Conservation (phyloP, 371 early-diverging fungal species). For the Fennellomyces sp. region DNA sequence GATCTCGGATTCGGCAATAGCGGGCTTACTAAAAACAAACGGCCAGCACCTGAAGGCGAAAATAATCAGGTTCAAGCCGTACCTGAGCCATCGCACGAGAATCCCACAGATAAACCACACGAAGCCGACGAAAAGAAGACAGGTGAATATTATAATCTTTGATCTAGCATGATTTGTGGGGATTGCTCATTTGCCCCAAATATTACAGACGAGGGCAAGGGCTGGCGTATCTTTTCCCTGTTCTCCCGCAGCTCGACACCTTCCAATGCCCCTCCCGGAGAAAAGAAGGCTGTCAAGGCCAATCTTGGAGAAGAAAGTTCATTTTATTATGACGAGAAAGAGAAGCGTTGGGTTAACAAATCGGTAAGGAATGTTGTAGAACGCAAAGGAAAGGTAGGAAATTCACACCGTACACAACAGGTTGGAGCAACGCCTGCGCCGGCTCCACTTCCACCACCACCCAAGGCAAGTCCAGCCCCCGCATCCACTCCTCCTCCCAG, state of each 20-base stretch:
- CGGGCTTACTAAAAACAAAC: slow-evolving; percentile 23
- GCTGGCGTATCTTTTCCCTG: slow-evolving; percentile 56
- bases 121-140: slow-evolving; percentile 23
- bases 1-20: slow-evolving; percentile 64
- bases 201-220: slow-evolving; percentile 17
- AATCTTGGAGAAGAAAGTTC: slow-evolving; percentile 69
- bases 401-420: slow-evolving; percentile 1
- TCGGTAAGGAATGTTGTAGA: too few relatives aligned
- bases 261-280: slow-evolving; percentile 31
- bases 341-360: slow-evolving; percentile 64
- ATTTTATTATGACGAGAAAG: slow-evolving; percentile 73
- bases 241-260: slow-evolving; percentile 52
- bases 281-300: slow-evolving; percentile 59
- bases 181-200: background rate
- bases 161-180: background rate
- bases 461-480: slow-evolving; percentile 14
- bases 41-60: slow-evolving; percentile 10
- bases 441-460: slow-evolving; percentile 31
- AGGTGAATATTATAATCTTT: slow-evolving; percentile 15
- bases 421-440: slow-evolving; percentile 19
- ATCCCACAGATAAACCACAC: background rate
- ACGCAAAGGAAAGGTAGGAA: too few relatives aligned
- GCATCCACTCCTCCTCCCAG: background rate
- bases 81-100: slow-evolving; percentile 13
- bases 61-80: slow-evolving; percentile 3